Conservation (phyloP, 2,329 filamentous ascomycete species). For the Monilinia polystroma region DNA sequence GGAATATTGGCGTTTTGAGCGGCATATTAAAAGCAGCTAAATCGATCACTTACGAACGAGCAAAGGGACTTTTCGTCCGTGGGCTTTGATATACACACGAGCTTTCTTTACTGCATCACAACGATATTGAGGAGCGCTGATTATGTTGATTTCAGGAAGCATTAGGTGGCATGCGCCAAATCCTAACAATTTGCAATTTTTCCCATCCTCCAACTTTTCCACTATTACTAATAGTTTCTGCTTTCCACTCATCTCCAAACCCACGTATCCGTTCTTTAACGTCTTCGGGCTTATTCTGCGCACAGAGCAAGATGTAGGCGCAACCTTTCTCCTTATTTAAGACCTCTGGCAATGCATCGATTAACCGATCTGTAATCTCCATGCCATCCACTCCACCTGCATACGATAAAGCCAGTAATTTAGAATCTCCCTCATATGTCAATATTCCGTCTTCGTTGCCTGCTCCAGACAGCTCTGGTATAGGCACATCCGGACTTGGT, state of each 20-base stretch:
- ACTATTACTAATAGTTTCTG: slow-evolving; percentile 75
- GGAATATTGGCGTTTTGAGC: slow-evolving; percentile 30
- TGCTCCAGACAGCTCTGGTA: slow-evolving; percentile 56
- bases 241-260: slow-evolving; percentile 66
- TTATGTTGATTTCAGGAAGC: slow-evolving; percentile 8
- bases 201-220: slow-evolving; percentile 93
- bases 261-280: slow-evolving; percentile 62
- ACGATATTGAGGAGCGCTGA: neutral
- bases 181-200: slow-evolving; percentile 82
- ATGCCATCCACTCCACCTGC: slow-evolving; percentile 89
- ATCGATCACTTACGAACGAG: slow-evolving; percentile 20
- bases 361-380: slow-evolving; percentile 82
- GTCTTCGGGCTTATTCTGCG: slow-evolving; percentile 79
- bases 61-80: slow-evolving; percentile 9
- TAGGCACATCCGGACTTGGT: slow-evolving; percentile 63
- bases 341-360: slow-evolving; percentile 65
- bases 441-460: slow-evolving; percentile 35
- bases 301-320: slow-evolving; percentile 86
- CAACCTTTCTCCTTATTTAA: slow-evolving; percentile 67
- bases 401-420: slow-evolving; percentile 81
- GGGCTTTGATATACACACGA: slow-evolving; percentile 1
- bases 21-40: slow-evolving; percentile 26
- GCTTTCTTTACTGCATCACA: neutral
- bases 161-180: slow-evolving; percentile 58
- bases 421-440: slow-evolving; percentile 75